phyloP scores from a whole-genome alignment of 2,329 filamentous ascomycete species.

The Emmonsiellopsis sp. region DNA sequence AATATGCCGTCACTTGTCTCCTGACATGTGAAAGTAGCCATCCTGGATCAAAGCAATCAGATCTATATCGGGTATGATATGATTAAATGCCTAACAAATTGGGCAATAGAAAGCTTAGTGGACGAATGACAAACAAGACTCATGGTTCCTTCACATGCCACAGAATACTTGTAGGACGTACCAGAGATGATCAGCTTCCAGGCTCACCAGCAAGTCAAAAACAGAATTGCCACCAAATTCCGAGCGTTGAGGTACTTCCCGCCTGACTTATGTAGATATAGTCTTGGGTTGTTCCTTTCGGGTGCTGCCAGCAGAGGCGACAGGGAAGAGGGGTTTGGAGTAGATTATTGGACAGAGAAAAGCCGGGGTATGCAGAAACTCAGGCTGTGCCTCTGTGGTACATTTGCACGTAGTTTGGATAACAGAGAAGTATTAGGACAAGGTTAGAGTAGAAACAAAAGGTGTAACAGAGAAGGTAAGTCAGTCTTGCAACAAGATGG shows the following conservation, averaged over 20 bases:
- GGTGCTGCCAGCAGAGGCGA: background rate
- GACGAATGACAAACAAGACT: background rate
- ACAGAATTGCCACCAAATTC: no score
- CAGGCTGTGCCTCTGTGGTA: background rate
- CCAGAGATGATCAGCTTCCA: background rate
- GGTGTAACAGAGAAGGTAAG: background rate
- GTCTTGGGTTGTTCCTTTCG: background rate
- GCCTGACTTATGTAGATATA: background rate
- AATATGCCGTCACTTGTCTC: constrained; percentile 1
- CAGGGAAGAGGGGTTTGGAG: background rate
- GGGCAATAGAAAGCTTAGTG: background rate
- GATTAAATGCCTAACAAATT: background rate
- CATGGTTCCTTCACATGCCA: background rate
- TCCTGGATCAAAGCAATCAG: background rate
- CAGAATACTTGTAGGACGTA: background rate
- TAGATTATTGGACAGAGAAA: background rate
- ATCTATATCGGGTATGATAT: background rate
- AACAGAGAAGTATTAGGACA: background rate
- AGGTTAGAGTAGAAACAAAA: background rate
- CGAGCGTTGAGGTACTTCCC: background rate
- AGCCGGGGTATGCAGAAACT: background rate
- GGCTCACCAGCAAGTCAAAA: no score
- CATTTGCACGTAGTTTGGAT: background rate
- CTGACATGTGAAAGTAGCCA: constrained; percentile 12
- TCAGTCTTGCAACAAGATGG: background rate